Base-by-base conservation (phyloP, 495 filamentous ascomycete genomes). In the Tuber magnatum region DNA sequence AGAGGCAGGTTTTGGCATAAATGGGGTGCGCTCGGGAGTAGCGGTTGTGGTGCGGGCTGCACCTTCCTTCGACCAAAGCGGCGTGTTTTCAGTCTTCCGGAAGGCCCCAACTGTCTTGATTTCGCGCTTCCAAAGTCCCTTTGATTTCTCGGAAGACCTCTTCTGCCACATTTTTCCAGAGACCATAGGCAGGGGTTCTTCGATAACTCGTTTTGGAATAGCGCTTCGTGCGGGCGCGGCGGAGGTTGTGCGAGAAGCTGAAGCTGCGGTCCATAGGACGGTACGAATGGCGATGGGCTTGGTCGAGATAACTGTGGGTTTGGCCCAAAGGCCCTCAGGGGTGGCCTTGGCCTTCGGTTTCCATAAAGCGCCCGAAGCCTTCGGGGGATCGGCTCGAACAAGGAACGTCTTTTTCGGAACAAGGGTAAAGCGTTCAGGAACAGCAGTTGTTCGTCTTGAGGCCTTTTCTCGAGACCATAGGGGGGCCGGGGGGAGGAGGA, bases 21-120 rank as follows among this genome's bases (percentile, higher is more conserved):
- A 78, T 32, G 76, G 77, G n/a, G 72, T 70, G 44, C 80, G 73
- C n/a, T 77, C 69, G 28, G 80, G 80, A 18, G 69, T 40, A 38
- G 80, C 77, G 14, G 77, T 68, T 32, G 80, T 82, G n/a, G 80
- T 82, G 40, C 80, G 56, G 8, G 74, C 73, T n/a, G 80, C 80
- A 18, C 46, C 70, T 35, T 77, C 80, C n/a, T 75, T 77, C 14
- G 80, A 71, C 80, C 80, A 82, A 22, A 82, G 77, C 10, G 71
- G 75, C 18, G 77, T 40, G 8, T 71, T 38, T 39, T 35, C 69
- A 16, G 70, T 75, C 69, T 39, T 76, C n/a, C 40, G 76, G 46
- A 40, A 70, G 24, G 76, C 42, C 12, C 65, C 65, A 32, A 71
- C 38, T 24, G 77, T 79, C 70, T 71, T 71, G 70, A 75, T 75